Evolutionary conservation across 331 rosid genomes (phyloP).

Genomic region (Dryas integrifolia): DNA sequence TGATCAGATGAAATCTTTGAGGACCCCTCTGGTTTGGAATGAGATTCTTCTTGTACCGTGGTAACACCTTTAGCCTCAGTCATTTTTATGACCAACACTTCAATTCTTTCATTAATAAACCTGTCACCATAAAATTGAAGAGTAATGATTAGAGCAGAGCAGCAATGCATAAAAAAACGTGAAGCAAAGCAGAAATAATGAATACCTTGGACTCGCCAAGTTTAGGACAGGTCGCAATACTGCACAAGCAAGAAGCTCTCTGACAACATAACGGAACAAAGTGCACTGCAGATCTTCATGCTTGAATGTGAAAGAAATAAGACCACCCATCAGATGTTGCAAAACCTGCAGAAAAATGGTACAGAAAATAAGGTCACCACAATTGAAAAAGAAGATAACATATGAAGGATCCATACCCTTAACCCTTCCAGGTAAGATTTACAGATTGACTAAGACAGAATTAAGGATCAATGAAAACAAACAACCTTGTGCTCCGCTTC

Average conservation of each 20-base stretch:
- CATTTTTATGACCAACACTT: slow-evolving; percentile 63
- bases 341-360: slow-evolving; percentile 61
- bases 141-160: slow-evolving; percentile 27
- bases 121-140: slow-evolving; percentile 48
- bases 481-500: slow-evolving; percentile 97
- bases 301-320: slow-evolving; percentile 70
- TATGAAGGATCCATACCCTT: slow-evolving; percentile 15
- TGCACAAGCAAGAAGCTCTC: slow-evolving; percentile 98
- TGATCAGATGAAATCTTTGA: slow-evolving; percentile 50
- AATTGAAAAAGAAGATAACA: slow-evolving; percentile 10
- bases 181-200: slow-evolving; percentile 21
- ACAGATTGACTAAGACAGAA: slow-evolving; percentile 20
- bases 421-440: slow-evolving; percentile 22
- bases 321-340: slow-evolving; percentile 91
- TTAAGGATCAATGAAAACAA: slow-evolving; percentile 24
- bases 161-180: slow-evolving; percentile 12
- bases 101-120: slow-evolving; percentile 91
- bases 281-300: slow-evolving; percentile 82
- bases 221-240: slow-evolving; percentile 88
- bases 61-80: slow-evolving; percentile 53
- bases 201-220: slow-evolving; percentile 85
- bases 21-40: slow-evolving; percentile 50
- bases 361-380: slow-evolving; percentile 32
- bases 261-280: slow-evolving; percentile 67
- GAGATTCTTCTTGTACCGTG: slow-evolving; percentile 40